These are phyloP conservation scores for Backusella liffmaniae DNA, from an alignment of 192 early-diverging fungal species.

Conservation along the genomic window DNA sequence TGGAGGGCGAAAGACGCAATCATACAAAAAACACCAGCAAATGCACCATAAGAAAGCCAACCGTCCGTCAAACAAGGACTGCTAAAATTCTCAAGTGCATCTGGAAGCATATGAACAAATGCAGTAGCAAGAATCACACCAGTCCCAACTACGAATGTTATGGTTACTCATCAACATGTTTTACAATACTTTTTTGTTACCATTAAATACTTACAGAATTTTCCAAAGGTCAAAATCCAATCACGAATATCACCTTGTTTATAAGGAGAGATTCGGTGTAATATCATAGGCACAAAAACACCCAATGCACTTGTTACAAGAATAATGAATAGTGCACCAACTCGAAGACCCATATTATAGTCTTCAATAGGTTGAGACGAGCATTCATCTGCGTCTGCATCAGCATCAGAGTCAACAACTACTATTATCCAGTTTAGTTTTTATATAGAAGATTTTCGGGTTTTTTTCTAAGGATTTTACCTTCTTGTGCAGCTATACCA, in stretches of 20 bases:
- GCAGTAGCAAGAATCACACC: conserved; percentile 71
- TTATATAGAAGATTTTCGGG: neutral
- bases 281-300: conserved; percentile 26
- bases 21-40: conserved; percentile 38
- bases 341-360: conserved; percentile 28
- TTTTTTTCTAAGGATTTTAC: neutral
- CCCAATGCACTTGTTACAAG: conserved; percentile 25
- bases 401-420: neutral
- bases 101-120: conserved; percentile 74
- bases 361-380: conserved; percentile 11
- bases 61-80: conserved; percentile 33
- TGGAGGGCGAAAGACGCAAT: conserved; percentile 31
- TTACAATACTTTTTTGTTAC: neutral
- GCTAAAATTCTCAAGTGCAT: conserved; percentile 31
- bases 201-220: conserved; percentile 29
- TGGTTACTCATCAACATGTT: conserved; percentile 9
- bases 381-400: neutral
- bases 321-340: conserved; percentile 39
- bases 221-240: conserved; percentile 27
- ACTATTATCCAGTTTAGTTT: neutral
- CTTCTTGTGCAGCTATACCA: neutral
- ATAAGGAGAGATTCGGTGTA: conserved; percentile 23
- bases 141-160: conserved; percentile 44
- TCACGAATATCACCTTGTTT: conserved; percentile 23
- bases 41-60: conserved; percentile 34